Percentiles rank a stretch among this genome's conserved stretches.
Evolutionary conservation across 1,284 basidiomycete genomes (phyloP).

Genomic region (Megacollybia platyphylla): DNA sequence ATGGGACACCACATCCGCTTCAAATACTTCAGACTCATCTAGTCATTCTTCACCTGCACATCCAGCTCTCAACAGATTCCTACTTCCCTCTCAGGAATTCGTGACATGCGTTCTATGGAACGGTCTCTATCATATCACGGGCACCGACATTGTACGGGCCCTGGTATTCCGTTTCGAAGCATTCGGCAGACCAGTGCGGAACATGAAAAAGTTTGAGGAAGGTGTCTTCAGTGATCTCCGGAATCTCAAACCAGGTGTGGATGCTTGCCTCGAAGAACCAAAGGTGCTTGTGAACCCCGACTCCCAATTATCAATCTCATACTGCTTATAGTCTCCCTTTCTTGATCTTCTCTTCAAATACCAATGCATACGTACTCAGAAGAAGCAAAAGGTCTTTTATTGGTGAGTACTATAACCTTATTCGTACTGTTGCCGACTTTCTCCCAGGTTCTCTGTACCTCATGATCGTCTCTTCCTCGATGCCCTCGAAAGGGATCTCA

Average conservation of each 20-base stretch:
- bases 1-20: constrained; percentile 29
- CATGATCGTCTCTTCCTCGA: constrained; percentile 94
- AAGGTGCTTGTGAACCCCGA: constrained; percentile 40
- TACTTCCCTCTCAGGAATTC: constrained; percentile 74
- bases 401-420: constrained; percentile 41
- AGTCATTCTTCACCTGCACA: constrained; percentile 25
- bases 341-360: constrained; percentile 88
- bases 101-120: constrained; percentile 87
- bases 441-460: constrained; percentile 44
- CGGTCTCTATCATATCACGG: constrained; percentile 83
- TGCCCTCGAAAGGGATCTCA: constrained; percentile 85
- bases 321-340: constrained; percentile 60
- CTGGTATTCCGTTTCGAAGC: constrained; percentile 59
- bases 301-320: constrained; percentile 1
- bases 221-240: constrained; percentile 85
- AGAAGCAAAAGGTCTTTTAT: constrained; percentile 92
- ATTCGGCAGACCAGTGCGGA: constrained; percentile 69
- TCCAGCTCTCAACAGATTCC: constrained; percentile 71
- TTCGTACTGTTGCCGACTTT: background rate
- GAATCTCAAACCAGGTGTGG: constrained; percentile 83
- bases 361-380: constrained; percentile 90
- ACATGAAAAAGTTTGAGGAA: constrained; percentile 89
- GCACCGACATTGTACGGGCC: constrained; percentile 81
- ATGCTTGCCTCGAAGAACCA: constrained; percentile 84
- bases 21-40: constrained; percentile 13